A percentile compares a stretch with the other conserved stretches of the same genome.
These are phyloP conservation scores for Tylopilus sp. DNA, from an alignment of 1,284 basidiomycete genomes.

Conservation along the genomic window DNA sequence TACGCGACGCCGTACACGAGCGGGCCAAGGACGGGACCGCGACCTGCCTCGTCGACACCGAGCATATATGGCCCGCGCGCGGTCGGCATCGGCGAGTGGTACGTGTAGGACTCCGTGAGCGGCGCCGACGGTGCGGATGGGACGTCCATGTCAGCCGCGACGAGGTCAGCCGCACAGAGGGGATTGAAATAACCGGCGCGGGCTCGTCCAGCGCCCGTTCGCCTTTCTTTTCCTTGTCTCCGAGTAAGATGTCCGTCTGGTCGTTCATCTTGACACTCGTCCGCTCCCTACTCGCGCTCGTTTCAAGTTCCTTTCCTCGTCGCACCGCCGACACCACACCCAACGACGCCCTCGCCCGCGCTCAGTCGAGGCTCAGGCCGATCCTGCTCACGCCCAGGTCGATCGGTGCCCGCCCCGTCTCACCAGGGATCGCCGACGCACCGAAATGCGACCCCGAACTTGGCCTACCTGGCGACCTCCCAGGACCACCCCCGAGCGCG, in stretches of 20 bases:
- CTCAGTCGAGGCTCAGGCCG: slow-evolving; percentile 20
- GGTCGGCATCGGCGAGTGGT: slow-evolving; percentile 74
- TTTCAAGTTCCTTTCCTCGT: slow-evolving; percentile 16
- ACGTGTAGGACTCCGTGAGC: slow-evolving; percentile 74
- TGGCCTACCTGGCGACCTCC: slow-evolving; percentile 10
- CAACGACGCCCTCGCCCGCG: slow-evolving; percentile 17
- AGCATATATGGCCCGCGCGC: slow-evolving; percentile 76
- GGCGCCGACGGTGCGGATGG: slow-evolving; percentile 28
- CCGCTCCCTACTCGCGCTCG: slow-evolving; percentile 26
- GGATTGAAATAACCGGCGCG: slow-evolving; percentile 19
- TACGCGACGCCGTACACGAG: slow-evolving; percentile 96
- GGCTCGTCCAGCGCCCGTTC: slow-evolving; percentile 3
- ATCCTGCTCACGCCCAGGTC: slow-evolving; percentile 25
- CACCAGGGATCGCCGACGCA: no score
- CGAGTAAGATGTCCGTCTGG: slow-evolving; percentile 16
- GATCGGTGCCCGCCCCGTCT: neutral
- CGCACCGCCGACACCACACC: slow-evolving; percentile 8
- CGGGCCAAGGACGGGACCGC: slow-evolving; percentile 92
- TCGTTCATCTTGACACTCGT: slow-evolving; percentile 32
- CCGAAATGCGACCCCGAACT: slow-evolving; percentile 19
- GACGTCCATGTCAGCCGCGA: slow-evolving; percentile 21
- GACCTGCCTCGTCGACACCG: slow-evolving; percentile 95
- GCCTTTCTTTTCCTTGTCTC: neutral
- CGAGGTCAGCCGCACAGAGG: slow-evolving; percentile 19
- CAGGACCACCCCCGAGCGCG: neutral